Base-by-base conservation (phyloP, 225 moss, liverwort and hornwort genomes). In the Pleurozium schreberi region DNA sequence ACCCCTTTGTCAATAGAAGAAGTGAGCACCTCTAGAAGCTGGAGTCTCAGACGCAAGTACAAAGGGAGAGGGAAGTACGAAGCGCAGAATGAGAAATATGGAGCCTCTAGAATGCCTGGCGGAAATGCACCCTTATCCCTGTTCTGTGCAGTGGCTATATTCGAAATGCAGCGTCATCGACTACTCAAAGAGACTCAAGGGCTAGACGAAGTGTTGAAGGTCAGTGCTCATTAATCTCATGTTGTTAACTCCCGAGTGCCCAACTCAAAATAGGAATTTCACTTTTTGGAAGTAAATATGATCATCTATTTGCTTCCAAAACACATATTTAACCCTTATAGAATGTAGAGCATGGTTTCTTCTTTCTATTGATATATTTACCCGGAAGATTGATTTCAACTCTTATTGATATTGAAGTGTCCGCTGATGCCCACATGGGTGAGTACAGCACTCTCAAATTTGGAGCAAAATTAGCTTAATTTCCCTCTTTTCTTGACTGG, bases 121-220 rank as follows among this genome's bases (percentile, higher is more conserved):
- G 96, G 95, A 60, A 93, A 92, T 73, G 97, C 96, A 33, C 96
- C 99, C n/a, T 88, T 99, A 79, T 91, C 94, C 55, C 91, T 99
- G 58, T 99, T 94, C 88, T 99, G 97, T 91, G 96, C 97, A 88
- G 93, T 95, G 86, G 97, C 99, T 58, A 96, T 99, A 67, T 96
- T 99, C 77, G 95, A 96, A 92, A 95, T 97, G 95, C 96, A 95
- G 82, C 95, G 99, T 47, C 83, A 86, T 42, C 95, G 95, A 85
- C 93, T 99, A 45, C 87, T 99, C 81, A 97, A 96, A 84, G 96
- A 97, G 79, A 96, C 97, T 49, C 93, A 95, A 84, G 99, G 99
- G 82, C 94, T 99, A 31, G 99, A 99, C 90, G 97, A 97, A 88
- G 97, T 99, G 59, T 91, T 99, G 38, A 94, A 97, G 97, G 98